Evolutionary conservation across 2,329 filamentous ascomycete species (phyloP).

Genomic region (Fusarium zealandicum): DNA sequence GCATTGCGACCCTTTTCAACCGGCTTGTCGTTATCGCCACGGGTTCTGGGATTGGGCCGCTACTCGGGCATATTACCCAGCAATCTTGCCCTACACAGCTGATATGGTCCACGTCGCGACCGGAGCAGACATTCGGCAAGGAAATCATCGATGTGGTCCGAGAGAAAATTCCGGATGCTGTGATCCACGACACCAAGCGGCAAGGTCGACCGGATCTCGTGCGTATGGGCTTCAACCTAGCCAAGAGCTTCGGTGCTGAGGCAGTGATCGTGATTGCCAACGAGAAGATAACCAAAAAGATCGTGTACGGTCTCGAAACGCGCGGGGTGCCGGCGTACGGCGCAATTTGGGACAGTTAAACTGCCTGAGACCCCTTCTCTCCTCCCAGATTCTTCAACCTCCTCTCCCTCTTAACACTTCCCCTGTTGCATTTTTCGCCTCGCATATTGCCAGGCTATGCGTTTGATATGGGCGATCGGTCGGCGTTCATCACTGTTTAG

Average conservation of each 20-base stretch:
- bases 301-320: constrained; percentile 73
- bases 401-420: constrained; percentile 4
- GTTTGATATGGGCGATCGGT: neutral
- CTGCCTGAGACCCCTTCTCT: constrained; percentile 6
- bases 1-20: constrained; percentile 70
- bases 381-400: neutral
- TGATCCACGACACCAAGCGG: constrained; percentile 71
- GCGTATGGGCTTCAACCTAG: constrained; percentile 59
- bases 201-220: constrained; percentile 66
- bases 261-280: constrained; percentile 79
- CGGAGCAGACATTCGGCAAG: constrained; percentile 67
- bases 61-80: constrained; percentile 65
- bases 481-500: constrained; percentile 6
- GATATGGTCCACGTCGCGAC: constrained; percentile 72
- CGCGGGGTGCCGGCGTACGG: constrained; percentile 73
- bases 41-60: constrained; percentile 76
- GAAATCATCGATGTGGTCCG: constrained; percentile 63
- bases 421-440: neutral
- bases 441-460: constrained; percentile 1
- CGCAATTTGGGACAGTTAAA: constrained; percentile 71
- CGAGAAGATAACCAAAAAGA: constrained; percentile 68
- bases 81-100: constrained; percentile 62
- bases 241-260: constrained; percentile 65
- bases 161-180: constrained; percentile 64
- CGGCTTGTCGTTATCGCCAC: constrained; percentile 73